These are phyloP conservation scores for Ustulina deusta DNA, from an alignment of 2,329 filamentous ascomycete genomes.

Conservation along the genomic window DNA sequence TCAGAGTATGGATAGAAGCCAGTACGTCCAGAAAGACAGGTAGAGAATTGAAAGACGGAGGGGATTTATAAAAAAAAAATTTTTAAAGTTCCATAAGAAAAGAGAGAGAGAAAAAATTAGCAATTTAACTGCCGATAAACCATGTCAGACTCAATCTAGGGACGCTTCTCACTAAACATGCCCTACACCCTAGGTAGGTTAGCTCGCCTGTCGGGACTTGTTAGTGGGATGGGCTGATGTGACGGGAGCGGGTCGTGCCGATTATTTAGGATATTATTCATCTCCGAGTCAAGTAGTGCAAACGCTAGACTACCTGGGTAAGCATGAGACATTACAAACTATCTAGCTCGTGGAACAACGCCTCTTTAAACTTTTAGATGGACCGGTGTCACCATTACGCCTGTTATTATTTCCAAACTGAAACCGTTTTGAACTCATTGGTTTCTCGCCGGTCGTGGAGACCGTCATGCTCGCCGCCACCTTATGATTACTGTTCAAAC, in stretches of 20 bases:
- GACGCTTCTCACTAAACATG: background rate
- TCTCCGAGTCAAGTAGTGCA: background rate
- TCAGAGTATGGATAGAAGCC: too few relatives aligned
- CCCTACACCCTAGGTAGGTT: too few relatives aligned
- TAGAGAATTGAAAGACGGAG: too few relatives aligned
- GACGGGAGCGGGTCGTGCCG: slow-evolving; percentile 6
- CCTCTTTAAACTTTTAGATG: slow-evolving; percentile 5
- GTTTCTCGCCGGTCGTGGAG: background rate
- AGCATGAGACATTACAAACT: slow-evolving; percentile 5
- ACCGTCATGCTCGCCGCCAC: background rate
- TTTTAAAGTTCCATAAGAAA: too few relatives aligned
- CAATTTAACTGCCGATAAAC: too few relatives aligned
- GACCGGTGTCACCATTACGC: background rate
- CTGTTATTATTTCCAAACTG: background rate
- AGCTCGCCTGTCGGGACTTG: background rate
- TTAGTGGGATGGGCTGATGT: too few relatives aligned
- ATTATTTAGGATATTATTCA: background rate
- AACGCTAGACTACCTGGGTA: background rate
- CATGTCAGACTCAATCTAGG: background rate
- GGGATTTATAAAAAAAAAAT: too few relatives aligned
- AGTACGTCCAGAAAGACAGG: too few relatives aligned
- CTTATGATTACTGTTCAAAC: slow-evolving; percentile 50
- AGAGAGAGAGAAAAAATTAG: too few relatives aligned
- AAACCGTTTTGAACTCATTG: slow-evolving; percentile 6
- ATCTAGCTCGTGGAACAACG: background rate